Evolutionary conservation across 2,329 filamentous ascomycete genomes (phyloP).

Genomic region (Stachybotrys echinatus): DNA sequence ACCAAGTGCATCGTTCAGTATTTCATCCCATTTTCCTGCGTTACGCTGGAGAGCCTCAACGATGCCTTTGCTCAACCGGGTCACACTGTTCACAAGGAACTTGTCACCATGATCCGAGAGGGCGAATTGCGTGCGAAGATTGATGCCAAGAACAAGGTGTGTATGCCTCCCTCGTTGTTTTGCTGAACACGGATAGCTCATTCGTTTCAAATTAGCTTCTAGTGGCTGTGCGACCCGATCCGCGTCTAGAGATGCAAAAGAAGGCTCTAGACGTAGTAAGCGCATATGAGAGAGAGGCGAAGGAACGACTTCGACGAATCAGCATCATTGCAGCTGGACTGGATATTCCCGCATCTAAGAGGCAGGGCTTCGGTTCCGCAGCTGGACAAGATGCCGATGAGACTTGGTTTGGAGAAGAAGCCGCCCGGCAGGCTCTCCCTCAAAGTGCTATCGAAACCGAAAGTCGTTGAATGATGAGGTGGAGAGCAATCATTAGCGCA

Average conservation of each 20-base stretch:
- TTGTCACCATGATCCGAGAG: slow-evolving; percentile 70
- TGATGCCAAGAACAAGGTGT: slow-evolving; percentile 72
- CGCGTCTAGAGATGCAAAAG: slow-evolving; percentile 64
- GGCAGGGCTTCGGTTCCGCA: slow-evolving; percentile 6
- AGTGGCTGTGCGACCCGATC: slow-evolving; percentile 62
- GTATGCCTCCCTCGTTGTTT: too few species aligned
- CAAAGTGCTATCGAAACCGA: neutral
- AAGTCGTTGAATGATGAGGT: neutral
- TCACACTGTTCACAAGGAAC: slow-evolving; percentile 64
- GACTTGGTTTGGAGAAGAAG: slow-evolving; percentile 25
- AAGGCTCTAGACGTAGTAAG: slow-evolving; percentile 63
- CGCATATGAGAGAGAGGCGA: slow-evolving; percentile 68
- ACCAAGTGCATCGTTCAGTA: slow-evolving; percentile 93
- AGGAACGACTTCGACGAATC: slow-evolving; percentile 72
- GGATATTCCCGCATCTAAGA: slow-evolving; percentile 45
- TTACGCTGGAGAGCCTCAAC: slow-evolving; percentile 75
- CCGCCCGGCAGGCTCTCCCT: neutral
- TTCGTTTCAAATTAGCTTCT: slow-evolving; percentile 49
- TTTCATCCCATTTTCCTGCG: slow-evolving; percentile 82
- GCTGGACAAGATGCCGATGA: slow-evolving; percentile 19
- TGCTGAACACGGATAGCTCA: slow-evolving; percentile 7
- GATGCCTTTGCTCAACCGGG: slow-evolving; percentile 65
- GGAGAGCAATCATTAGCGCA: neutral
- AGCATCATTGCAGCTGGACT: slow-evolving; percentile 71
- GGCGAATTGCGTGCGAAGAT: slow-evolving; percentile 72